These are phyloP conservation scores for Lachancea sp. DNA, from an alignment of 805 yeast species.

Conservation along the genomic window DNA sequence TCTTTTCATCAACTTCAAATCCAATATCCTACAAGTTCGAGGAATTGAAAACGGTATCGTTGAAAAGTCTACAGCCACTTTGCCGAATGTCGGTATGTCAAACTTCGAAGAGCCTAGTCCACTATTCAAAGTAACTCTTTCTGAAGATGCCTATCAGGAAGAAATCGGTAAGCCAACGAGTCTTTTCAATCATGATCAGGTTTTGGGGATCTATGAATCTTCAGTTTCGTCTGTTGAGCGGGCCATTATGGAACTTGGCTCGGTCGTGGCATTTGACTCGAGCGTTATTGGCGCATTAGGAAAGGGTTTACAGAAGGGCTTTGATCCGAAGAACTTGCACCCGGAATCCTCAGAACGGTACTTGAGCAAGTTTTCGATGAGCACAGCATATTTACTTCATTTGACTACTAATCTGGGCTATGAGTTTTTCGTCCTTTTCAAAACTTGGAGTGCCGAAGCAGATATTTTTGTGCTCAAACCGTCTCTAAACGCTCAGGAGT, in stretches of 20 bases:
- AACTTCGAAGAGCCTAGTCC: conserved; percentile 37
- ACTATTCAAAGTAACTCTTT: conserved; percentile 59
- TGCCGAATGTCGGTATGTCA: conserved; percentile 60
- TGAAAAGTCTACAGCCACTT: conserved; percentile 49
- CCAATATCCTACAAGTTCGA: conserved; percentile 36
- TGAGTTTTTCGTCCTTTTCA: conserved; percentile 63
- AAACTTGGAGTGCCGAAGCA: conserved; percentile 51
- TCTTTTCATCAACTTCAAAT: conserved; percentile 60
- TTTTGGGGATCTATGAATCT: conserved; percentile 71
- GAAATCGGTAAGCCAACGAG: conserved; percentile 56
- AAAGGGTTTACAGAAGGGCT: conserved; percentile 78
- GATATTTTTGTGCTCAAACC: conserved; percentile 61
- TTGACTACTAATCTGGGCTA: conserved; percentile 60
- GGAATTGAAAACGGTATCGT: conserved; percentile 47
- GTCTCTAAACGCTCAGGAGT: conserved; percentile 51
- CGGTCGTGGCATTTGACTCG: conserved; percentile 62
- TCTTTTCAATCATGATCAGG: conserved; percentile 52
- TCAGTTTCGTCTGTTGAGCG: conserved; percentile 62
- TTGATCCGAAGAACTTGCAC: conserved; percentile 52
- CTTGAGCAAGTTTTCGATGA: conserved; percentile 48
- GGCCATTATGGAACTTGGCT: conserved; percentile 73
- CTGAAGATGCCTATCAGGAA: conserved; percentile 53
- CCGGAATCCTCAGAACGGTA: conserved; percentile 46
- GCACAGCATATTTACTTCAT: conserved; percentile 61
- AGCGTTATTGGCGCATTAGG: conserved; percentile 77